Conservation (phyloP, 257 asterid species). For the Ilex asprella region DNA sequence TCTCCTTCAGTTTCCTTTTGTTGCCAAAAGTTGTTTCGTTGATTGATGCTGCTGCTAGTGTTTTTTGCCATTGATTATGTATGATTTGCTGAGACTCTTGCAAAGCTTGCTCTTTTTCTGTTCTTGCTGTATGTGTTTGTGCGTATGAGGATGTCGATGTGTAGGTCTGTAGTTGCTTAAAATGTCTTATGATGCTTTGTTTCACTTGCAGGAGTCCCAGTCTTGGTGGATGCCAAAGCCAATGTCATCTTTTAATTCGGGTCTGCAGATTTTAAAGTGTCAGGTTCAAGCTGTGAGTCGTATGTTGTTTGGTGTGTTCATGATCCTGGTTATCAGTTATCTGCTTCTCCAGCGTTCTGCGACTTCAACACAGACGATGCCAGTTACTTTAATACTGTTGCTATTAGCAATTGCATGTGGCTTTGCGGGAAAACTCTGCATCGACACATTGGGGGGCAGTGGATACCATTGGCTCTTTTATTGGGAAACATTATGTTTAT, state of each 20-base stretch:
- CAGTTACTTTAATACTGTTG: constrained; percentile 63
- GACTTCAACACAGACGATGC: constrained; percentile 68
- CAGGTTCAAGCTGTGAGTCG: constrained; percentile 69
- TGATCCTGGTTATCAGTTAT: constrained; percentile 48
- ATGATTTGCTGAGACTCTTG: not conserved
- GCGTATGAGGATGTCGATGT: no score
- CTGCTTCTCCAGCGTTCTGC: constrained; percentile 65
- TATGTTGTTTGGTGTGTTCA: constrained; percentile 53
- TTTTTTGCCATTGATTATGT: not conserved
- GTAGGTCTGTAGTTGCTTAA: no score
- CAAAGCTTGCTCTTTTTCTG: not conserved
- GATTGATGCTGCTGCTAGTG: not conserved
- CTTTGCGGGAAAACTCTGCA: constrained; percentile 65
- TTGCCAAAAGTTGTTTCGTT: no score
- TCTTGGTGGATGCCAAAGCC: constrained; percentile 85
- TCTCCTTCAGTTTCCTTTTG: no score
- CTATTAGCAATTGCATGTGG: constrained; percentile 63
- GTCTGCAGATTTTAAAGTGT: constrained; percentile 56
- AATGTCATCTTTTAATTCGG: constrained; percentile 49
- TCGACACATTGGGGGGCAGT: constrained; percentile 77
- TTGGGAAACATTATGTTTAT: constrained; percentile 61
- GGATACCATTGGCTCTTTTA: constrained; percentile 59
- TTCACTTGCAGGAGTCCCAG: constrained; percentile 40
- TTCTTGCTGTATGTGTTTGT: not conserved
- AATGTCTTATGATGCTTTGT: not conserved